Conservation (phyloP, 1,284 basidiomycete genomes). For the Cutaneotrichosporon daszewskae region DNA sequence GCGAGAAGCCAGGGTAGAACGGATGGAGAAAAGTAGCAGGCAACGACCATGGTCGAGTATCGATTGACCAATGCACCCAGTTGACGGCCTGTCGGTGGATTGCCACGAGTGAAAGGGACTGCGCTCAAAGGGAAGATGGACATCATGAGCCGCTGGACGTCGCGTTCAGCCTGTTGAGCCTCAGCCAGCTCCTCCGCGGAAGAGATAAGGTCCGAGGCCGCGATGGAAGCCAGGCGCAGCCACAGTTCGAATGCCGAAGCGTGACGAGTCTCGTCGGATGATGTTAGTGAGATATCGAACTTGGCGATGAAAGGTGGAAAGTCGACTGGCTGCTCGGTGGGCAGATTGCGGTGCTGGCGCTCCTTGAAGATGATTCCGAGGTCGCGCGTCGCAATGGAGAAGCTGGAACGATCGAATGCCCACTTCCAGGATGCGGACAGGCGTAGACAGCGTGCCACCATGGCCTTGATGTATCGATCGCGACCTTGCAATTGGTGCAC, state of each 20-base stretch:
- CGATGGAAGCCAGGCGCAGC: conserved; percentile 52
- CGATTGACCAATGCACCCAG: conserved; percentile 83
- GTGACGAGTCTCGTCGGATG: conserved; percentile 48
- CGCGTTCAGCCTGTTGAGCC: conserved; percentile 50
- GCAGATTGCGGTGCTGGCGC: conserved; percentile 71
- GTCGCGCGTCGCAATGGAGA: conserved; percentile 58
- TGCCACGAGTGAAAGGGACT: conserved; percentile 58
- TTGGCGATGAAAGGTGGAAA: conserved; percentile 71
- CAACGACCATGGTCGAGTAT: conserved; percentile 69
- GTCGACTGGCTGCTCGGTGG: conserved; percentile 61
- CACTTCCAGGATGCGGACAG: conserved; percentile 70
- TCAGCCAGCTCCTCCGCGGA: conserved; percentile 30
- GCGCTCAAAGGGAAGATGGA: conserved; percentile 63
- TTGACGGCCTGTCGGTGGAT: conserved; percentile 56
- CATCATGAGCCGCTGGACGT: conserved; percentile 69
- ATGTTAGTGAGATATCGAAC: conserved; percentile 57
- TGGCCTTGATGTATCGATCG: conserved; percentile 68
- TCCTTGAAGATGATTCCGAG: conserved; percentile 73
- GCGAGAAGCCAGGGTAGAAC: conserved; percentile 55
- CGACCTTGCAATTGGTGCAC: conserved; percentile 55
- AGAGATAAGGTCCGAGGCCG: conserved; percentile 43
- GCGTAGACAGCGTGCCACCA: conserved; percentile 68
- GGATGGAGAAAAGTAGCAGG: conserved; percentile 64
- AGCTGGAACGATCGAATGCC: conserved; percentile 60
- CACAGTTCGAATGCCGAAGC: conserved; percentile 77